A percentile compares a stretch with the other conserved stretches of the same genome.
Conservation (phyloP, 345 rosid genomes). For the Reutealis trisperma region DNA sequence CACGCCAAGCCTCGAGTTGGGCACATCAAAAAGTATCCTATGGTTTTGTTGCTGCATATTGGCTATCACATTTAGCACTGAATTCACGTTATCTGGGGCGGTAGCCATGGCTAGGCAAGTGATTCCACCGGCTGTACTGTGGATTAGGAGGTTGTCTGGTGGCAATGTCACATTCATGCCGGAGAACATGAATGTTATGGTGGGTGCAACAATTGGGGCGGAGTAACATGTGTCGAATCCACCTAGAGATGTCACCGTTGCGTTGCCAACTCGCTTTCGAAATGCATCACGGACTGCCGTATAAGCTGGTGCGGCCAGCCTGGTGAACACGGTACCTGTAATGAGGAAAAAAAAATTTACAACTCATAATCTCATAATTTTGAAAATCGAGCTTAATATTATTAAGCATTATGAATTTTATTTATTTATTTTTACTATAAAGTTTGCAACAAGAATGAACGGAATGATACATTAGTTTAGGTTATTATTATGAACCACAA, state of each 20-base stretch:
- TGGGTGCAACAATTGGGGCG: constrained; percentile 61
- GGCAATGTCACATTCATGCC: constrained; percentile 92
- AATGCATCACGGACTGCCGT: constrained; percentile 69
- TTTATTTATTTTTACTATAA: background rate
- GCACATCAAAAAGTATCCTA: constrained; percentile 70
- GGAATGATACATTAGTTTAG: too few relatives aligned
- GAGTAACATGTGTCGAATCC: constrained; percentile 99
- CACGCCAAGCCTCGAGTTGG: constrained; percentile 84
- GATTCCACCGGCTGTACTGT: constrained; percentile 76
- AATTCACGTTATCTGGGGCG: constrained; percentile 79
- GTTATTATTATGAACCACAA: too few relatives aligned
- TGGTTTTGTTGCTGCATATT: constrained; percentile 99
- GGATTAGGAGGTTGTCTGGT: constrained; percentile 74
- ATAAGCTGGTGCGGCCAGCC: constrained; percentile 78
- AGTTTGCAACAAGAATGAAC: background rate
- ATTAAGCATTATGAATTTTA: too few relatives aligned
- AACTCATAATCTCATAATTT: too few relatives aligned
- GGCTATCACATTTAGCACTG: constrained; percentile 86
- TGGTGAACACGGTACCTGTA: constrained; percentile 76
- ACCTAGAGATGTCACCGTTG: constrained; percentile 65
- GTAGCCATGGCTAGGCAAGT: constrained; percentile 90
- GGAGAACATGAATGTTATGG: constrained; percentile 72
- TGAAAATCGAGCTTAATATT: too few relatives aligned
- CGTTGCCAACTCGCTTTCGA: constrained; percentile 51
- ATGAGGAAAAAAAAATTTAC: background rate